Evolutionary conservation across 1,284 basidiomycete genomes (phyloP), one percentile per base, ranked within the genome.

Genomic region (Ustilago xerochloae): DNA sequence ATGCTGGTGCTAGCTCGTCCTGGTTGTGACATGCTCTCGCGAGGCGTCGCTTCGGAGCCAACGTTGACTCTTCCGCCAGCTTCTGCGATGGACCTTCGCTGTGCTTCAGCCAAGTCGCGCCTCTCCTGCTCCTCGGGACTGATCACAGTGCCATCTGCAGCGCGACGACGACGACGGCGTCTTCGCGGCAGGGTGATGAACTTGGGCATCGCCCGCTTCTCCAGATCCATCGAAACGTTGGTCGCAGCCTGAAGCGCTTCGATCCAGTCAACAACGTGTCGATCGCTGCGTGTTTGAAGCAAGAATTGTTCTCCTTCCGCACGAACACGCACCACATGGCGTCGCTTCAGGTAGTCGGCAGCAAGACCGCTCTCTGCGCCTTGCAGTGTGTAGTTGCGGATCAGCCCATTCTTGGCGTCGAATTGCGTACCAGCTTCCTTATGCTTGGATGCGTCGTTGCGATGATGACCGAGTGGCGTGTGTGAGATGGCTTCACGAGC

Each of bases 281-380:
- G 88, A 46, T 95, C 91, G 83, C 93, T 91, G 55, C 89, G 90
- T 3, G 93, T 93, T 86, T 99, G 97, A 70, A 99, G 83, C 82
- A 99, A 87, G 85, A 99, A 99, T 86, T 99, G 96, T 87, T 99
- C 93, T 13, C 95, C 95, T 84, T 96, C 94, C 77, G 93, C 88
- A 60, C 97, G 87, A 32, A 98, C 90, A 26, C 96, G 88, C n/a
- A 99, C 94, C 36, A 98, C 94, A 85, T 98, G 93, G 86, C 90
- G 91, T 69, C 94, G 88, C 88, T 99, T 99, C 78, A 90, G 72
- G 85, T 99, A 99, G 85, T 99, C 96, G 55, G 93, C 95, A 20
- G 94, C 97, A 15, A 98, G 85, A 22, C 96, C 96, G 65, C 91
- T 92, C 86, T 98, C 95, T 16, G 94, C 93, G 63, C 91, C 86